Evolutionary conservation across 2,329 filamentous ascomycete genomes (phyloP), one percentile per base, ranked within the genome.

Genomic region (Microdochium bolleyi): DNA sequence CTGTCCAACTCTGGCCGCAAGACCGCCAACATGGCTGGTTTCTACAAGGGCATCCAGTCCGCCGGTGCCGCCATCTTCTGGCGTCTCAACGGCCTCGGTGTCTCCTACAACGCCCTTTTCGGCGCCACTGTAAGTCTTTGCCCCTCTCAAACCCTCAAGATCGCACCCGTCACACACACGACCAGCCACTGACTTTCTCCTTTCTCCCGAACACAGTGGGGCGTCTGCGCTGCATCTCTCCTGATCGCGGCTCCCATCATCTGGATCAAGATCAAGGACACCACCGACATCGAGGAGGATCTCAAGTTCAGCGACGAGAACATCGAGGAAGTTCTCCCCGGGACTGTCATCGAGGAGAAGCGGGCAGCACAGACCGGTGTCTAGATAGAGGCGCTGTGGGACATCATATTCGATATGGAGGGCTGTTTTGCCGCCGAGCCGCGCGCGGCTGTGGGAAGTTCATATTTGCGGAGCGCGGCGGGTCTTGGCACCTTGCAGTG

Each of bases 1-100:
- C 78, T 96, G 46, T 92, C 89, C 65, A 97, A 97, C 80, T 95
- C 92, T 57, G 84, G 88, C 55, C 89, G 92, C 68, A 92, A 91
- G 69, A 82, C 92, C 25, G 92, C 92, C 73, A 96, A 96, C 75
- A 87, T 92, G 64, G 88, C 90, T 44, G 92, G 89, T 57, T 92
- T 88, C 75, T 94, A 94, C 80, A 94, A 94, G 74, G 73, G 73
- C 50, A 88, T 95, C 58, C 90, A 95, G 69, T 92, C 88, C n/a
- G 89, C 88, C 19, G 90, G 89, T 61, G 84, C 85, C 2, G 90
- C 88, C 54, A 80, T 92, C 61, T 87, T 82, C 62, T 88, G 82
- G 83, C 79, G 83, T 24, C 68, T 94, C 52, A 88, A 94, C 63
- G 77, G 76, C 24, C 53, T 78, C 32, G 72, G 80, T 41, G 77